Conservation (phyloP, 2,329 filamentous ascomycete genomes). For the Phaeomoniella chlamydospora region DNA sequence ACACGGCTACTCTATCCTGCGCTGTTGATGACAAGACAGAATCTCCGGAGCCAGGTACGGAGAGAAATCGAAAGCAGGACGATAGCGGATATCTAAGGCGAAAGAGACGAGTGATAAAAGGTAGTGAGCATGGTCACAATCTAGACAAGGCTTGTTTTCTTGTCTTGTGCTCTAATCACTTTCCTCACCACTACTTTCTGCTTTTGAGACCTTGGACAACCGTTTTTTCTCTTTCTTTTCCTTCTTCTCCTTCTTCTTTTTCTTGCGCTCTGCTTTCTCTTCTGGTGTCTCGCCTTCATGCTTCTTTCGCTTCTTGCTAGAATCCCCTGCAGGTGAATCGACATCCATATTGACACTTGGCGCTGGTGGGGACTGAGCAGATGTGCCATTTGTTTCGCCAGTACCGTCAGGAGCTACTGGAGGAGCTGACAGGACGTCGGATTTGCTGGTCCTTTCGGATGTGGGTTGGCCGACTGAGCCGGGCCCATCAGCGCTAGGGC, state of each 20-base stretch:
- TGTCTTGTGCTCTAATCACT: constrained; percentile 1
- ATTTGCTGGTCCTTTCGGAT: constrained; percentile 25
- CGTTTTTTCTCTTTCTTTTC: constrained; percentile 50
- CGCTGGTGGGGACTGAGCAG: constrained; percentile 22
- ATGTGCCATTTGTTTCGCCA: constrained; percentile 26
- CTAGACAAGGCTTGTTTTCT: no score
- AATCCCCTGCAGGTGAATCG: constrained; percentile 25
- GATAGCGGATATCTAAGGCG: no score
- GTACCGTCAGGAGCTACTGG: constrained; percentile 15
- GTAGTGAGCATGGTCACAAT: no score
- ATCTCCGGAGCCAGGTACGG: no score
- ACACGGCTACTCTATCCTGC: no score
- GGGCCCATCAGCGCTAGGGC: constrained; percentile 29
- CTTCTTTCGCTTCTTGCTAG: constrained; percentile 42
- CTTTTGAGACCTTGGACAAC: constrained; percentile 40
- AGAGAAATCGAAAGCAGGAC: no score
- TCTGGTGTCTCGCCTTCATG: constrained; percentile 40
- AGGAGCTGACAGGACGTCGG: constrained; percentile 17
- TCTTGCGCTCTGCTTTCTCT: constrained; percentile 33
- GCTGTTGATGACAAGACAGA: no score
- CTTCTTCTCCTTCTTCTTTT: constrained; percentile 39
- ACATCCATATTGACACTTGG: constrained; percentile 20
- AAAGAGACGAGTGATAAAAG: no score
- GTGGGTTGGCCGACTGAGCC: constrained; percentile 30
- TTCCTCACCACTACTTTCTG: constrained; percentile 11